Evolutionary conservation across 768 basidiomycete species (phyloP), one percentile per base, ranked within the genome.

Genomic region (Xerocomus spinulosus): DNA sequence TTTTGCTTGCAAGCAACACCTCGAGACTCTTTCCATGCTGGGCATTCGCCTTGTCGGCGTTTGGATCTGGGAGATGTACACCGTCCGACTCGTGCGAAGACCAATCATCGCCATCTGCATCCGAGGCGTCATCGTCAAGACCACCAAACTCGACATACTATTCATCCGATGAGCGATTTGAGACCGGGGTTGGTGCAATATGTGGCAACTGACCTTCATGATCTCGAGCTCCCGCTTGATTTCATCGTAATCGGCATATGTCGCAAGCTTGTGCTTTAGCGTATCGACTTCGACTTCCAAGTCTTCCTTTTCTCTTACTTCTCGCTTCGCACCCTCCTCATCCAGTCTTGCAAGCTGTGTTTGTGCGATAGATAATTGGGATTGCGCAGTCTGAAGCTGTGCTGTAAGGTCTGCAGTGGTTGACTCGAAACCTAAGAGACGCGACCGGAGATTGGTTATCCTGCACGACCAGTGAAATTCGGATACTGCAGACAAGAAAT

Each of bases 201-300:
- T 9, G 9, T 9, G 12, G 9, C 2, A 12, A 60, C 70, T 38
- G 41, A 90, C 96, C 82, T 99, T 97, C 91, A 98, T 90, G 54
- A 99, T 98, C 61, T 93, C 93, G 24, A 99, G 76, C 65, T 99
- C 96, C 23, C 96, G 85, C 72, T 98, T 98, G 61, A 98, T 83
- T 70, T 98, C 94, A 59, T 98, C 95, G 59, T 99, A 98, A 66
- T 99, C 92, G 14, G 66, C 66, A 51, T 85, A 89, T 54, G 80
- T 80, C 58, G 80, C 82, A 30, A 98, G 70, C 54, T 82, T 83
- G 28, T 71, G 68, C 62, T 78, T 83, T 2, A 94, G 73, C 40
- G 75, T 75, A 14, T 86, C 85, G 5, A 85, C 71, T 67, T 96
- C 93, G 3, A 64, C 63, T 4, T 63, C 68, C 81, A 89, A 47